These are phyloP conservation scores for Odontarrhena argentea DNA, from an alignment of 345 rosid genomes.

Conservation along the genomic window DNA sequence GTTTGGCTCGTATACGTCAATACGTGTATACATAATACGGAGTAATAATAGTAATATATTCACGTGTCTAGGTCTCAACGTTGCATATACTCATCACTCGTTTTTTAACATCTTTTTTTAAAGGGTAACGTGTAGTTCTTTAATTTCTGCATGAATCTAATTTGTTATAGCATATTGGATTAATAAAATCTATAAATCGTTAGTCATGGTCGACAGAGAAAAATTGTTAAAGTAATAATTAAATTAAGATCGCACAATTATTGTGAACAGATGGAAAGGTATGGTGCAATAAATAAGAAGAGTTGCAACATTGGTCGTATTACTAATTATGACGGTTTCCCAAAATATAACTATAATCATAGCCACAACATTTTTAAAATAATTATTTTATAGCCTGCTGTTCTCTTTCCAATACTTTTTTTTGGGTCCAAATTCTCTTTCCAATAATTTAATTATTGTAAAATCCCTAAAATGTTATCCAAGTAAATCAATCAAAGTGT, in stretches of 20 bases:
- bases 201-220: not conserved
- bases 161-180: not conserved
- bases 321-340: constrained; percentile 39
- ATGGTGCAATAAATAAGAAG: constrained; percentile 38
- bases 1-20: constrained; percentile 28
- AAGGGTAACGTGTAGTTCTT: constrained; percentile 21
- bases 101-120: constrained; percentile 1
- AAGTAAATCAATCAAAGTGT: constrained; percentile 30
- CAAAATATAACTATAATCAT: constrained; percentile 40
- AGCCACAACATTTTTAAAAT: constrained; percentile 15
- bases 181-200: not conserved
- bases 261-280: constrained; percentile 38
- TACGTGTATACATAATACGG: constrained; percentile 22
- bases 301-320: constrained; percentile 30
- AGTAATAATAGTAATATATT: not conserved
- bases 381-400: constrained; percentile 12
- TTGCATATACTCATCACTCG: constrained; percentile 12
- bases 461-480: not conserved
- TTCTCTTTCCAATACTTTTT: not conserved
- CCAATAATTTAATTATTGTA: too few species aligned
- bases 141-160: constrained; percentile 9
- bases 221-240: not conserved
- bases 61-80: constrained; percentile 36
- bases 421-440: too few species aligned
- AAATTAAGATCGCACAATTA: constrained; percentile 22